Conservation (phyloP, 1,284 basidiomycete genomes). For the Irpex sp. region DNA sequence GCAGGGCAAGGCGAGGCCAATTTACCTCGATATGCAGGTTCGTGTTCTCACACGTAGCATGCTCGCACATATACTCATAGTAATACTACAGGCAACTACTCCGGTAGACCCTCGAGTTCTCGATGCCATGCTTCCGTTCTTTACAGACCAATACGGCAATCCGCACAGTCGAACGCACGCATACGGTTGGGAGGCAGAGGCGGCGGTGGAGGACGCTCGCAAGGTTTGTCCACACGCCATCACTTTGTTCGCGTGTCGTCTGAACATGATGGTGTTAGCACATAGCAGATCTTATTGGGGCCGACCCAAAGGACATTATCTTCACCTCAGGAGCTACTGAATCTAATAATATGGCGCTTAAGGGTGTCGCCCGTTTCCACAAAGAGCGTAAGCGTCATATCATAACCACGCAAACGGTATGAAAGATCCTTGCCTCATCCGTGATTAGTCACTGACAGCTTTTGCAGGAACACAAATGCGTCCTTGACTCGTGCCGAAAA, state of each 20-base stretch:
- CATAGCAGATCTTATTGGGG: constrained; percentile 90
- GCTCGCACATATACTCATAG: not conserved
- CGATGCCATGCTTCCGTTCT: constrained; percentile 95
- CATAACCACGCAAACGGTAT: constrained; percentile 87
- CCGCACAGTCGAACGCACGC: constrained; percentile 98
- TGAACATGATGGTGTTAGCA: constrained; percentile 44
- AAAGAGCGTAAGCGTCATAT: constrained; percentile 89
- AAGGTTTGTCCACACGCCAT: constrained; percentile 44
- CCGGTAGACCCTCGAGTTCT: constrained; percentile 97
- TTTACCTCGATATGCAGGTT: constrained; percentile 96
- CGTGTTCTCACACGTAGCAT: constrained; percentile 16
- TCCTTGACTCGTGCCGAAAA: constrained; percentile 95
- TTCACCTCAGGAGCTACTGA: constrained; percentile 99
- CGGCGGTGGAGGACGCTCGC: constrained; percentile 89
- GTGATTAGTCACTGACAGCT: not conserved
- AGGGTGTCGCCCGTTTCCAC: constrained; percentile 94
- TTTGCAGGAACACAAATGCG: constrained; percentile 95
- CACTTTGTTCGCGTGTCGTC: not conserved
- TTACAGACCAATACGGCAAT: constrained; percentile 97
- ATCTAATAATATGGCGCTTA: constrained; percentile 97
- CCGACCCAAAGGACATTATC: constrained; percentile 93
- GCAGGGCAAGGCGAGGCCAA: constrained; percentile 73
- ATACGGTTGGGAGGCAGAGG: constrained; percentile 98
- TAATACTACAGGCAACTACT: constrained; percentile 79
- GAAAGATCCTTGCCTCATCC: not conserved